Conservation (phyloP, 805 yeast genomes). For the Ogataea trehalophila region DNA sequence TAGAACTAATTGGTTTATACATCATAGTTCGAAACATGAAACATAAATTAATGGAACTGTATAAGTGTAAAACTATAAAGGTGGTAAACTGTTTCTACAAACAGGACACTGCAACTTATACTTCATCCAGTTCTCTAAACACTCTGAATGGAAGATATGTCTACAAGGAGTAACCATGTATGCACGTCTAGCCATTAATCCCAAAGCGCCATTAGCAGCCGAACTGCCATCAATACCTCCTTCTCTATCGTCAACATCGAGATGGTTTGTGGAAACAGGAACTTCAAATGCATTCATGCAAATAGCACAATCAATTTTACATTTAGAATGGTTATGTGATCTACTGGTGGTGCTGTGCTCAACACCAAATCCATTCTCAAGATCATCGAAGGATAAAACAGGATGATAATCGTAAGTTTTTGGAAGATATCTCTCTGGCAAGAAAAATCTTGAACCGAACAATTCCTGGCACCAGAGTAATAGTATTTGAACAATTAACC, state of each 20-base stretch:
- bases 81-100: slow-evolving; percentile 82
- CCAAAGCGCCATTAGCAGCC: slow-evolving; percentile 14
- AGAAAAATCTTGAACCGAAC: slow-evolving; percentile 78
- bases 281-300: slow-evolving; percentile 80
- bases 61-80: slow-evolving; percentile 41
- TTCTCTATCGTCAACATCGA: slow-evolving; percentile 6
- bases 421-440: slow-evolving; percentile 72
- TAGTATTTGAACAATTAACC: slow-evolving; percentile 58
- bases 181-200: slow-evolving; percentile 32
- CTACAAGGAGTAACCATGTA: slow-evolving; percentile 89
- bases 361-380: slow-evolving; percentile 57
- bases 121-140: slow-evolving; percentile 91
- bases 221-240: slow-evolving; percentile 6
- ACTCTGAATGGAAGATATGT: slow-evolving; percentile 85
- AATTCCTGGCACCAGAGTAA: slow-evolving; percentile 58
- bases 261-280: slow-evolving; percentile 31
- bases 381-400: slow-evolving; percentile 48
- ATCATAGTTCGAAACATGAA: background rate
- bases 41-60: background rate
- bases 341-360: slow-evolving; percentile 36
- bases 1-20: no score
- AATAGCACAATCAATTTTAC: slow-evolving; percentile 75
- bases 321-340: slow-evolving; percentile 33
- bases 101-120: slow-evolving; percentile 92
- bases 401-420: slow-evolving; percentile 83